Base-by-base conservation (phyloP, 192 early-diverging fungal species). In the Coemansia sp. region DNA sequence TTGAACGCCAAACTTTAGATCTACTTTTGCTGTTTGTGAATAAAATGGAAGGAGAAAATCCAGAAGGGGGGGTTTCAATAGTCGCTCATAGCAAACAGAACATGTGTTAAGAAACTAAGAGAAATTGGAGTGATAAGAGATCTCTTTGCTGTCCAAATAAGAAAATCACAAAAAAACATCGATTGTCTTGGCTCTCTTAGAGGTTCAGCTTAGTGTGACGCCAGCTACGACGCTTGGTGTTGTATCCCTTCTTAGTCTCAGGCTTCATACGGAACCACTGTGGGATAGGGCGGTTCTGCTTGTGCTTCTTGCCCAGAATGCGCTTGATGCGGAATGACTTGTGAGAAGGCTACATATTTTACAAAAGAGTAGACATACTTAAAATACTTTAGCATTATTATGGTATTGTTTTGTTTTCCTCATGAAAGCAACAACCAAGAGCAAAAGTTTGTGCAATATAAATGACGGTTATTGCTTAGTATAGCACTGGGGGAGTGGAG, bases 141-240 rank as follows among this genome's bases (percentile, higher is more conserved):
- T 25, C 28, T 41, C 22, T 30, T 30, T 26, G 23, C n/a, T 32
- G 32, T 38, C 26, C 19, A 28, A 55, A 24, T n/a, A 44, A 56
- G 16, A 53, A 61, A 30, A 30, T 30, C 28, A 30, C 28, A 30
- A 30, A 30, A 30, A 2, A 4, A 30, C n/a, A n/a, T n/a, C n/a
- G 34, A 38, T 38, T 38, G 8, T 31, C 10, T 30, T 12, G 0
- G 12, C 12, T 14, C 38, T n/a, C 50, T 94, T 95, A 98, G 71
- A 96, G 75, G 84, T 91, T 90, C 73, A 96, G 86, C 92, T 99
- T 98, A 83, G 93, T 98, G 77, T 92, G 92, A 85, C 97, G 92
- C 97, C 97, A 99, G 92, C 98, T 88, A 63, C 95, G 90, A 64
- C 97, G 89, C 94, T 99, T 99, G 70, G 93, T 87, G 88, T 96